phyloP scores from a whole-genome alignment of 805 yeast species.

The Saturnispora serradocipensis region DNA sequence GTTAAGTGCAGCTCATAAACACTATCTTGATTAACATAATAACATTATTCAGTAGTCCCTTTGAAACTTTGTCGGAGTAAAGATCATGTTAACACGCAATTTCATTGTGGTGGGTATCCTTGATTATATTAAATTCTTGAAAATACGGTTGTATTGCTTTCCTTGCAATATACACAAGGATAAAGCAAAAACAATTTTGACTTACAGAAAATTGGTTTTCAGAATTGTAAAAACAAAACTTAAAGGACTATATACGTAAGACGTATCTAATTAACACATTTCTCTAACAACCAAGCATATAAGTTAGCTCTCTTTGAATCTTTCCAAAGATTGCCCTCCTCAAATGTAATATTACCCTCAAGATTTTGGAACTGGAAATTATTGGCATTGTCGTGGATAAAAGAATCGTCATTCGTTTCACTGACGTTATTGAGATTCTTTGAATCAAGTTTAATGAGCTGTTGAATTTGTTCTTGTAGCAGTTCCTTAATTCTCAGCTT shows the following conservation, averaged over 20 bases:
- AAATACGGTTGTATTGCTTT: no score
- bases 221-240: neutral
- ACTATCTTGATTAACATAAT: no score
- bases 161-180: no score
- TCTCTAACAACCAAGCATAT: constrained; percentile 74
- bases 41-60: no score
- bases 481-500: constrained; percentile 46
- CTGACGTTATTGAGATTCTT: constrained; percentile 36
- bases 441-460: constrained; percentile 40
- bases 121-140: no score
- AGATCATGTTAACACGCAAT: no score
- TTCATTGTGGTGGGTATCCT: no score
- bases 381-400: constrained; percentile 27
- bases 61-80: no score
- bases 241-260: neutral
- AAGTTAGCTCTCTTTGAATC: constrained; percentile 42
- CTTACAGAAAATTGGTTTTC: neutral
- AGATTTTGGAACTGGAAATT: constrained; percentile 56
- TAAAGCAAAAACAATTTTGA: no score
- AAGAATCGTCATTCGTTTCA: constrained; percentile 32
- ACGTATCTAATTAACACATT: constrained; percentile 41
- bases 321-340: constrained; percentile 64
- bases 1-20: no score
- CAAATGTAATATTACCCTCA: constrained; percentile 64
- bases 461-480: constrained; percentile 56